These are phyloP conservation scores for Pyricularia pennisetigena DNA, from an alignment of 2,329 filamentous ascomycete species.

Conservation along the genomic window DNA sequence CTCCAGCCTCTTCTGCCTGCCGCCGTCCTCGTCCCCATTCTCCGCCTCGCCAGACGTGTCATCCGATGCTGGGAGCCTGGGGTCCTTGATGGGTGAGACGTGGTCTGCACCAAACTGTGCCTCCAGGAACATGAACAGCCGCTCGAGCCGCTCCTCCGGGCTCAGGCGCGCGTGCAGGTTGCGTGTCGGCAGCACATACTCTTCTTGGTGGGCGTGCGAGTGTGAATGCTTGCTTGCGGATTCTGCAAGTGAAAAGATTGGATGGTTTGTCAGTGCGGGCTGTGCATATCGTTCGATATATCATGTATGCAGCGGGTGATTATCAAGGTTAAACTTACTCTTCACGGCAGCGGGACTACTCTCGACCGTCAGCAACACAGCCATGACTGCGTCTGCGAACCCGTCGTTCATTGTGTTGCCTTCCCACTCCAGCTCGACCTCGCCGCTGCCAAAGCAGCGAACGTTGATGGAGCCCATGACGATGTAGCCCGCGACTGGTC, in stretches of 20 bases:
- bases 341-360: conserved; percentile 92
- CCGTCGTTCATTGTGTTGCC: conserved; percentile 96
- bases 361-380: conserved; percentile 83
- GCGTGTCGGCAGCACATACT: conserved; percentile 28
- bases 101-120: conserved; percentile 86
- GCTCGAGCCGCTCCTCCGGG: conserved; percentile 67
- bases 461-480: conserved; percentile 90
- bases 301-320: not conserved
- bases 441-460: conserved; percentile 64
- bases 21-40: conserved; percentile 21
- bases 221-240: conserved; percentile 50
- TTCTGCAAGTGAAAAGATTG: conserved; percentile 28
- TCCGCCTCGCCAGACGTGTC: conserved; percentile 9
- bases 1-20: conserved; percentile 31
- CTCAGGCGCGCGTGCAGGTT: conserved; percentile 69
- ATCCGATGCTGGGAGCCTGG: conserved; percentile 38
- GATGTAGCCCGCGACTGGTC: conserved; percentile 49
- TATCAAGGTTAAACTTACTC: conserved; percentile 40
- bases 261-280: not conserved
- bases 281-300: not conserved
- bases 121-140: conserved; percentile 92
- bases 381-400: conserved; percentile 95
- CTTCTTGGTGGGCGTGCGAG: conserved; percentile 27
- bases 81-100: conserved; percentile 62
- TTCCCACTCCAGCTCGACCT: conserved; percentile 92